These are phyloP conservation scores for Curvularia eragrostidis DNA, from an alignment of 2,329 filamentous ascomycete species.

Conservation along the genomic window DNA sequence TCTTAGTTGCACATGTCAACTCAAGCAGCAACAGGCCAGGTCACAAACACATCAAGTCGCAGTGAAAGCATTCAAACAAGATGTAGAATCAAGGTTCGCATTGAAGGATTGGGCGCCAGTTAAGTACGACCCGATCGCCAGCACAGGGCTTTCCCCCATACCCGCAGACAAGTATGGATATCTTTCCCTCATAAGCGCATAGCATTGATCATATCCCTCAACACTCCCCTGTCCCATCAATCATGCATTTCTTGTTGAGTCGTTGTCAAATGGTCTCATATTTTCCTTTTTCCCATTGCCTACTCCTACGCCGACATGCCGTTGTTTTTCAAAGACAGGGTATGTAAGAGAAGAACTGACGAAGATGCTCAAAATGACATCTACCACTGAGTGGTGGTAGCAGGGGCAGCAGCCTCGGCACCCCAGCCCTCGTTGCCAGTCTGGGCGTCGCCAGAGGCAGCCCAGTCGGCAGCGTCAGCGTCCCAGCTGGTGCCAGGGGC, in stretches of 20 bases:
- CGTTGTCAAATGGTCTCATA: constrained; percentile 30
- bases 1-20: not conserved
- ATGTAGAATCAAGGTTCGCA: constrained; percentile 24
- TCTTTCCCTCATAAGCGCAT: constrained; percentile 99
- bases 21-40: not conserved
- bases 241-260: constrained; percentile 19
- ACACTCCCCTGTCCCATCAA: constrained; percentile 16
- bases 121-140: constrained; percentile 81
- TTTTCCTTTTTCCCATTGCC: constrained; percentile 30
- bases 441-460: constrained; percentile 60
- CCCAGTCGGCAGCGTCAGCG: constrained; percentile 72
- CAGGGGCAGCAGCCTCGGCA: constrained; percentile 47
- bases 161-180: constrained; percentile 64
- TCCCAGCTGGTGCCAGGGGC: constrained; percentile 69
- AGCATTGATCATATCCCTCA: constrained; percentile 50
- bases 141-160: constrained; percentile 98
- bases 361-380: constrained; percentile 29
- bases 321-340: constrained; percentile 44
- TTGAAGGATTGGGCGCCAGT: constrained; percentile 71
- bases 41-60: not conserved
- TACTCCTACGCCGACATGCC: constrained; percentile 42
- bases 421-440: constrained; percentile 62
- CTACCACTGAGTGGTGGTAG: constrained; percentile 55
- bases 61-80: not conserved
- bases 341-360: constrained; percentile 34